Evolutionary conservation across 306 rosid genomes (phyloP).

Genomic region (Pyrus pyrifolia): DNA sequence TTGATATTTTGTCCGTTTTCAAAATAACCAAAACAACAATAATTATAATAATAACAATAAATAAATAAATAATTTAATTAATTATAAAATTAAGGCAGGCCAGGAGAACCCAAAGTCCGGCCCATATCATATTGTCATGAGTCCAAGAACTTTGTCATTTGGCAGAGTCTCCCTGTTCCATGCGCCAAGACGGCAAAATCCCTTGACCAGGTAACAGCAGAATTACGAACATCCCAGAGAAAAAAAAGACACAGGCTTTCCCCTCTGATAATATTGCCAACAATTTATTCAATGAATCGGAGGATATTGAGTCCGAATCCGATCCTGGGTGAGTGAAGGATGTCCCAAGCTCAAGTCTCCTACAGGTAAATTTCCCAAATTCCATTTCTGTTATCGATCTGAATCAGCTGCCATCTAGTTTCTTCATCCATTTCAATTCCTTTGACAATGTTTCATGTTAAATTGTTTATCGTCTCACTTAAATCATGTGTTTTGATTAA

Average conservation of each 20-base stretch:
- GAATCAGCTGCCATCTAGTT: not conserved
- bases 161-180: not conserved
- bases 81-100: not conserved
- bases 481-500: not conserved
- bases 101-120: not conserved
- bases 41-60: too few species aligned
- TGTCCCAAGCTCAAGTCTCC: conserved; percentile 18
- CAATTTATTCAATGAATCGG: not conserved
- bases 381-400: not conserved
- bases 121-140: not conserved
- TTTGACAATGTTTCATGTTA: not conserved
- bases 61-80: too few species aligned
- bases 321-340: conserved; percentile 8
- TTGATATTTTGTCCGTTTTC: too few species aligned
- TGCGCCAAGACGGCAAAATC: not conserved
- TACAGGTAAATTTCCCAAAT: conserved; percentile 3
- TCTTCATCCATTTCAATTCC: not conserved
- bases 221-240: not conserved
- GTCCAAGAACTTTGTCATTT: not conserved
- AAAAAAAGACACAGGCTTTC: not conserved
- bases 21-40: too few species aligned
- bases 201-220: not conserved
- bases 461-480: not conserved
- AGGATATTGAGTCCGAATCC: not conserved
- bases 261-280: not conserved